A percentile compares a stretch with the other conserved stretches of the same genome.
Evolutionary conservation across 257 asterid species (phyloP).

Genomic region (Plantago major): DNA sequence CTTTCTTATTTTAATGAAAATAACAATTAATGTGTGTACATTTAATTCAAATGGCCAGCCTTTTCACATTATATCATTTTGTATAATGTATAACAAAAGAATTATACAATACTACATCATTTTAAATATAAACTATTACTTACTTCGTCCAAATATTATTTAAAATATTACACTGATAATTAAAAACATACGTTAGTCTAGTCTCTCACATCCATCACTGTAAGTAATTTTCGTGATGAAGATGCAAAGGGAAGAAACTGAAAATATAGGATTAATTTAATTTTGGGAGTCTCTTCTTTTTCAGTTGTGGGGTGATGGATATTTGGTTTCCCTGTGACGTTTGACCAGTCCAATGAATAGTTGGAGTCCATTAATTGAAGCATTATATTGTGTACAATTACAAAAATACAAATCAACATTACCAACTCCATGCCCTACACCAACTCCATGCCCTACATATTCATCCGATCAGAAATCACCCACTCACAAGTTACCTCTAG

Average conservation of each 20-base stretch:
- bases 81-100: neutral
- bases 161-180: no score
- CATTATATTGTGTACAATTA: neutral
- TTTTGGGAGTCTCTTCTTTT: neutral
- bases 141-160: neutral
- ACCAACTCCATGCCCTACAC: slow-evolving; percentile 11
- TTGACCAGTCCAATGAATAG: slow-evolving; percentile 17
- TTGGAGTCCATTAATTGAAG: slow-evolving; percentile 5
- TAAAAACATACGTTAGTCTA: no score
- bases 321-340: neutral
- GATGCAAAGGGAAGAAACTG: no score
- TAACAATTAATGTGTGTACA: neutral
- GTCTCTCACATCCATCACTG: no score
- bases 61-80: neutral
- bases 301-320: neutral
- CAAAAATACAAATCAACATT: slow-evolving; percentile 5
- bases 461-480: no score
- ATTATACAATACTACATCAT: neutral
- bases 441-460: neutral
- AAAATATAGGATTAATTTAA: no score
- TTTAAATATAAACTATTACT: neutral
- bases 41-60: no score
- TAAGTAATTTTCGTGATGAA: no score
- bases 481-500: no score
- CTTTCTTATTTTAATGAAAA: neutral